These are phyloP conservation scores for Hordeum pubiflorum DNA, from an alignment of 202 grass and related monocot genomes.

Conservation along the genomic window DNA sequence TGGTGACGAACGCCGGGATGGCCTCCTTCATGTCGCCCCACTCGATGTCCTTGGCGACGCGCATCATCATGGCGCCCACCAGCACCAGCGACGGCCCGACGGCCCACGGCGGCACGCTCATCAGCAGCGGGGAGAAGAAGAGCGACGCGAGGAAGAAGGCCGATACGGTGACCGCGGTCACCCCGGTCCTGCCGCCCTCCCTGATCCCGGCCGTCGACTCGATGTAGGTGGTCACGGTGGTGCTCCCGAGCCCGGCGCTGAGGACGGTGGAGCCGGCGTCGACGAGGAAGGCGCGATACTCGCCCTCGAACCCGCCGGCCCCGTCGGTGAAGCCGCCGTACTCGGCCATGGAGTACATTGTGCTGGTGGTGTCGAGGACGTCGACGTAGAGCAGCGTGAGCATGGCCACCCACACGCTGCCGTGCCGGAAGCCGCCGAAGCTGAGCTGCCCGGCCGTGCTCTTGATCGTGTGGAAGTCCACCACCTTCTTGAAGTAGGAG, in stretches of 20 bases:
- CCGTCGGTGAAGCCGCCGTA: constrained; percentile 47
- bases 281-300: constrained; percentile 58
- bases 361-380: constrained; percentile 65
- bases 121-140: constrained; percentile 58
- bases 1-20: constrained; percentile 67
- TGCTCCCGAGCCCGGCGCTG: constrained; percentile 53
- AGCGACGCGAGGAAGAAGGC: constrained; percentile 55
- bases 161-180: constrained; percentile 55
- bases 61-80: constrained; percentile 90
- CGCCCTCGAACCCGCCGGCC: constrained; percentile 53
- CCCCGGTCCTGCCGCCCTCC: constrained; percentile 60
- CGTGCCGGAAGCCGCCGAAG: constrained; percentile 40
- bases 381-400: constrained; percentile 68
- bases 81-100: constrained; percentile 71
- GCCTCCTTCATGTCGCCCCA: constrained; percentile 67
- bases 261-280: constrained; percentile 49
- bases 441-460: constrained; percentile 40
- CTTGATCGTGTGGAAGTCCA: constrained; percentile 60
- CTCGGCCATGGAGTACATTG: constrained; percentile 85
- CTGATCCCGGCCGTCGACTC: constrained; percentile 69
- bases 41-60: constrained; percentile 59
- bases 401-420: constrained; percentile 38
- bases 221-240: constrained; percentile 62
- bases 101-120: constrained; percentile 70
- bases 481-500: constrained; percentile 63